phyloP scores from a whole-genome alignment of 768 basidiomycete species.

The Lyophyllum atratum region DNA sequence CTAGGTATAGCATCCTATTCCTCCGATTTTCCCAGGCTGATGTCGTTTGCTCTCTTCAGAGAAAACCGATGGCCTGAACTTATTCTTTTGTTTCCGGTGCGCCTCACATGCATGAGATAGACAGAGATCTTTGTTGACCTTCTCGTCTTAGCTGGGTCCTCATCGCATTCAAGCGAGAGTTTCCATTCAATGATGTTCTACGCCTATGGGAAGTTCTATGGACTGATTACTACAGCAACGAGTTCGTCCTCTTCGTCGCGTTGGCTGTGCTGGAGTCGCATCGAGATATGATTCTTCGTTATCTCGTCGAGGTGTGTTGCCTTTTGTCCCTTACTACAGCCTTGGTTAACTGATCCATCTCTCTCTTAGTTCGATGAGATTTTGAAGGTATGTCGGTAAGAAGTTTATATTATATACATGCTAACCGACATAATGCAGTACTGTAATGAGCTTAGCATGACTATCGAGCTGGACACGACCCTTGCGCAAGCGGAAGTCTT shows the following conservation, averaged over 20 bases:
- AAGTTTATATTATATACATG: conserved; percentile 2
- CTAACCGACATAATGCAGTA: conserved; percentile 48
- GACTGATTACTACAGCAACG: conserved; percentile 87
- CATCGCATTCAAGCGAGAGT: conserved; percentile 96
- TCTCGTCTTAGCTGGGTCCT: conserved; percentile 70
- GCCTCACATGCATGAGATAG: conserved; percentile 16
- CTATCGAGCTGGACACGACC: conserved; percentile 95
- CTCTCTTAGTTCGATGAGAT: conserved; percentile 74
- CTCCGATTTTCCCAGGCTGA: neutral
- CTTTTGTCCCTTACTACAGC: neutral
- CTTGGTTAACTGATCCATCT: neutral
- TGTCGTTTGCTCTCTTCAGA: conserved; percentile 33
- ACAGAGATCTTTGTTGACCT: neutral
- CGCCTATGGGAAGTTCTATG: conserved; percentile 92
- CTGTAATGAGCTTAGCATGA: conserved; percentile 93
- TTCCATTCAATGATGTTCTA: conserved; percentile 88
- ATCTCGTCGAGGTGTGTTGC: conserved; percentile 80
- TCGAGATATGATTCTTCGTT: conserved; percentile 92
- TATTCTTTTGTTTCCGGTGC: conserved; percentile 98
- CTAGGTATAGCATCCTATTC: conserved; percentile 53
- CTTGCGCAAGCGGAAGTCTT: conserved; percentile 96
- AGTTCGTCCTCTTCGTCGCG: conserved; percentile 92
- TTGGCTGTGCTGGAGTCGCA: conserved; percentile 94
- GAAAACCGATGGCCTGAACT: conserved; percentile 89
- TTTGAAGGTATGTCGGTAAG: conserved; percentile 50